Conservation (phyloP, 2,329 filamentous ascomycete genomes). For the Diaporthe sp. region DNA sequence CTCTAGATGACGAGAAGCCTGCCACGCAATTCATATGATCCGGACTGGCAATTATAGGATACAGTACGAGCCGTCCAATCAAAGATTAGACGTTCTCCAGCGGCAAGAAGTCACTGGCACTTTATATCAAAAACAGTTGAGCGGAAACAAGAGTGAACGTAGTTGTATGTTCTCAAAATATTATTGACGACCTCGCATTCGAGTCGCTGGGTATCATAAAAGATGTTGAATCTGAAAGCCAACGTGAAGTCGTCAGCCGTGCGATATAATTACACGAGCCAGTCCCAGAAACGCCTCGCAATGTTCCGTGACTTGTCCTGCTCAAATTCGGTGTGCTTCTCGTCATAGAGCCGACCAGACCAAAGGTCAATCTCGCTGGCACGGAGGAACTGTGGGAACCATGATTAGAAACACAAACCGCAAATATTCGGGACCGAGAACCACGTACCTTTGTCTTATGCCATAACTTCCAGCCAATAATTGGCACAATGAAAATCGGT, state of each 20-base stretch:
- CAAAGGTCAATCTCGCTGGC: slow-evolving; percentile 64
- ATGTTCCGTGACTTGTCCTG: slow-evolving; percentile 24
- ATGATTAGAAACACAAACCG: slow-evolving; percentile 2
- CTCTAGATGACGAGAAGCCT: no score
- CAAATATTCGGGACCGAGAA: no score
- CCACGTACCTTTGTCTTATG: slow-evolving; percentile 36
- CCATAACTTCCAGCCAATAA: slow-evolving; percentile 36
- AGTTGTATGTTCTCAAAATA: neutral
- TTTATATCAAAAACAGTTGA: neutral
- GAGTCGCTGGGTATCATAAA: slow-evolving; percentile 18
- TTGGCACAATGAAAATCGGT: slow-evolving; percentile 41
- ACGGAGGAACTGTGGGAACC: slow-evolving; percentile 12
- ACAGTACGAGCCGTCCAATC: no score
- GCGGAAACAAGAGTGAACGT: neutral
- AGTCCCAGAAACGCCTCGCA: slow-evolving; percentile 34
- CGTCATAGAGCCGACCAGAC: slow-evolving; percentile 54
- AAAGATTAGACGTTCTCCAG: no score
- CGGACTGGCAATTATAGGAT: no score
- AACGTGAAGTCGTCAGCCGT: neutral
- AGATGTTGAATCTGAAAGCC: slow-evolving; percentile 28
- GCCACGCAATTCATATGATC: no score
- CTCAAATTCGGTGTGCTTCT: slow-evolving; percentile 10
- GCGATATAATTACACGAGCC: slow-evolving; percentile 5
- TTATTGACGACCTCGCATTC: neutral
- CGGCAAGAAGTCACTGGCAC: no score